Conservation (phyloP, 2,329 filamentous ascomycete species). For the Neopestalotiopsis rosae region DNA sequence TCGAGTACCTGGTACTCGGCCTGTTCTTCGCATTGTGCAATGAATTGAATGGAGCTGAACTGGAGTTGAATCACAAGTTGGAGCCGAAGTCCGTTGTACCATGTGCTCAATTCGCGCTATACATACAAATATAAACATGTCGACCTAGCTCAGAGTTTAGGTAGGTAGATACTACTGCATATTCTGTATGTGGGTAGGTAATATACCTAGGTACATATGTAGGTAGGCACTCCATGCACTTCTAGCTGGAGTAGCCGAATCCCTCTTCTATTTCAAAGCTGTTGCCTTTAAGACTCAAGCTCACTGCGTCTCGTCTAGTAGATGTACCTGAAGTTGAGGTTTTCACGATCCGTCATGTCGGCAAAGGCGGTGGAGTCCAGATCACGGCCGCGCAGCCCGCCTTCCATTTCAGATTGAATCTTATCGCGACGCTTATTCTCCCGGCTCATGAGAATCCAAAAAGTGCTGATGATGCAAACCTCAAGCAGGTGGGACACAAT, state of each 20-base stretch:
- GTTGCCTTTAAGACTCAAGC: too few relatives aligned
- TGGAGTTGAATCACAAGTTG: too few relatives aligned
- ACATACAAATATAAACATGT: too few relatives aligned
- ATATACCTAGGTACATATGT: too few relatives aligned
- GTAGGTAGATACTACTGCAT: too few relatives aligned
- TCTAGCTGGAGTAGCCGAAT: background rate
- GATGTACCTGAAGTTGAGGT: slow-evolving; percentile 47
- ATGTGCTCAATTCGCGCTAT: too few relatives aligned
- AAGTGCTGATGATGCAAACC: slow-evolving; percentile 46
- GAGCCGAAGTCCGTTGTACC: too few relatives aligned
- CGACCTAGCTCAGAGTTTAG: too few relatives aligned
- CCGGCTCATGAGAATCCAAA: slow-evolving; percentile 51
- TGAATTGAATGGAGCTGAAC: too few relatives aligned
- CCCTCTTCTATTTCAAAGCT: background rate
- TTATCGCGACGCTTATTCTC: slow-evolving; percentile 56
- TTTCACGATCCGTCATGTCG: slow-evolving; percentile 60
- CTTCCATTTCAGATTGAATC: slow-evolving; percentile 40
- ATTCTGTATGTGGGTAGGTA: too few relatives aligned
- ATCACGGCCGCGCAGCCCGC: slow-evolving; percentile 49
- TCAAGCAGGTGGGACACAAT: slow-evolving; percentile 60
- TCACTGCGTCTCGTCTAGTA: slow-evolving; percentile 26
- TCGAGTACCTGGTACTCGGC: background rate
- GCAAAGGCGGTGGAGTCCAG: slow-evolving; percentile 54
- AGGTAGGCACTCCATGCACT: background rate
- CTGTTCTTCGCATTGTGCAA: too few relatives aligned